Evolutionary conservation across 1,284 basidiomycete genomes (phyloP), one percentile per base, ranked within the genome.

Genomic region (Rhodotorula sp.): DNA sequence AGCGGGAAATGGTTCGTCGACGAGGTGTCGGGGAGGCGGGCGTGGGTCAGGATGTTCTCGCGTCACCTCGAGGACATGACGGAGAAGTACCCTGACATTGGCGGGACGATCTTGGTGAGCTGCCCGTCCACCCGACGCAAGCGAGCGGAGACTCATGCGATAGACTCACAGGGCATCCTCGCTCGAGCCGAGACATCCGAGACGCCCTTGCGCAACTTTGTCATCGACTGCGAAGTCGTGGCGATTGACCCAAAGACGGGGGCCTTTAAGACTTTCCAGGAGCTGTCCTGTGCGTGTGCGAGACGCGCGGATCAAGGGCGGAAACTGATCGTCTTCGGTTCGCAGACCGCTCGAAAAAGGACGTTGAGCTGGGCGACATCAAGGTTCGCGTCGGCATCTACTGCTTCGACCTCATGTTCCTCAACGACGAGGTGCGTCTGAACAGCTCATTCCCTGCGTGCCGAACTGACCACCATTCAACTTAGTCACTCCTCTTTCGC

Each of bases 31-130:
- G 53, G 51, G 2, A 51, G 61, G 15, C n/a, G 80, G 51, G 77
- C 84, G 30, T 84, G 81, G 69, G 85, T 93, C 48, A 85, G 87
- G 61, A 83, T 95, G 55, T 96, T 96, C 81, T 91, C 89, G 66
- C 85, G 92, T 44, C 92, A 95, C 82, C 82, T 96, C 34, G 93
- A 95, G 69, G 75, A 77, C 68, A 69, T 75, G 75, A 69, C 72
- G 67, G 71, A 67, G 47, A 80, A 93, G 88, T 97, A 96, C 79
- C 94, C 94, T 18, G 94, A 97, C 80, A 85, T 96, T 47, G 83
- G 87, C 48, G 76, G 77, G 34, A 82, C 88, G 44, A 83, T 87
- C 74, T 75, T 81, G 67, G 67, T 72, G 76, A 57, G 75, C 81
- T 77, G 68, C 82, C 79, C 26, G 65, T 16, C 46, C 34, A 34